phyloP scores from a whole-genome alignment of 306 rosid species.

The Biancaea sappan region DNA sequence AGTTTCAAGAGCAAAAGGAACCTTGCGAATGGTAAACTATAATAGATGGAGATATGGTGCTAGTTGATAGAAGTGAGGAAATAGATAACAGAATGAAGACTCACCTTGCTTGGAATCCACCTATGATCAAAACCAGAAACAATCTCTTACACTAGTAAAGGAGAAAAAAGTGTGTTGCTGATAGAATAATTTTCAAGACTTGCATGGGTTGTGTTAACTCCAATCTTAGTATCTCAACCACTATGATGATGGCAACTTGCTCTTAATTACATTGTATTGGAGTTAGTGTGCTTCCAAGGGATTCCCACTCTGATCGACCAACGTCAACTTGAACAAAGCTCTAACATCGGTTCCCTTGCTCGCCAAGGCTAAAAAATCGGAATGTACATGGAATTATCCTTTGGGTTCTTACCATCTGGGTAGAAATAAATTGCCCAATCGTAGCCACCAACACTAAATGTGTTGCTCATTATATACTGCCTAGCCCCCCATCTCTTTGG shows the following conservation, averaged over 20 bases:
- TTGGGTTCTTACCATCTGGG: slow-evolving; percentile 90
- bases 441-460: slow-evolving; percentile 82
- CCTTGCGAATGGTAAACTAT: neutral
- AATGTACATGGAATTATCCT: slow-evolving; percentile 74
- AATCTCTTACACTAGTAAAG: neutral
- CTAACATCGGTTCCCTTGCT: slow-evolving; percentile 89
- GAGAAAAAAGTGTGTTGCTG: too few relatives aligned
- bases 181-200: too few relatives aligned
- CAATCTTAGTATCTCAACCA: too few relatives aligned
- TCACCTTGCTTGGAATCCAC: neutral
- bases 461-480: slow-evolving; percentile 73
- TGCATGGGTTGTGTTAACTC: too few relatives aligned
- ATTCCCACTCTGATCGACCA: slow-evolving; percentile 69
- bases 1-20: neutral
- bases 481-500: slow-evolving; percentile 93
- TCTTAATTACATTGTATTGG: too few relatives aligned
- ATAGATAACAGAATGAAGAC: neutral
- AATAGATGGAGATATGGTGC: neutral
- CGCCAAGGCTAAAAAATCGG: slow-evolving; percentile 84
- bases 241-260: too few relatives aligned
- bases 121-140: neutral
- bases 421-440: slow-evolving; percentile 95
- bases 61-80: neutral
- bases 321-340: slow-evolving; percentile 77
- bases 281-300: too few relatives aligned